These are phyloP conservation scores for Lactifluus echinatus DNA, from an alignment of 768 basidiomycete genomes.

Conservation along the genomic window DNA sequence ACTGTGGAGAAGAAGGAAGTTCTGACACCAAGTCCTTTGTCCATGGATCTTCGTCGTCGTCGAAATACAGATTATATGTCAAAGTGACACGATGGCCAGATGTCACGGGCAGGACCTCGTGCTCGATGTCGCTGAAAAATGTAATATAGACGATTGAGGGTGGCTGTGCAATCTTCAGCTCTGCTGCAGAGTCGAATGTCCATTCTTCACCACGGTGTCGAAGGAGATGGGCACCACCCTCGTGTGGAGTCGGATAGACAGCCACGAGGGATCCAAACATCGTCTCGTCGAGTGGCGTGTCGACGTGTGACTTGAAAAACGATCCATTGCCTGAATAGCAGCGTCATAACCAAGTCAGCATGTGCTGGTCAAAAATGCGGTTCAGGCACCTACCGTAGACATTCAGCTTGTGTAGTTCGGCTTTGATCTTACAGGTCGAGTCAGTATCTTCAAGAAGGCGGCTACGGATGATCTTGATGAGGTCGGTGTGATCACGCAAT, in stretches of 20 bases:
- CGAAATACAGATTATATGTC: slow-evolving; percentile 35
- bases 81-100: slow-evolving; percentile 38
- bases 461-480: slow-evolving; percentile 25
- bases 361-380: not conserved
- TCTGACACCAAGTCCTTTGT: not conserved
- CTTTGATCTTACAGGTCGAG: slow-evolving; percentile 20
- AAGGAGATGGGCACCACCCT: slow-evolving; percentile 37
- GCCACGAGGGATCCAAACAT: slow-evolving; percentile 49
- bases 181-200: slow-evolving; percentile 31
- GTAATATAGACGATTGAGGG: slow-evolving; percentile 31
- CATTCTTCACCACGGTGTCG: slow-evolving; percentile 29
- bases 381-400: slow-evolving; percentile 32
- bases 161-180: slow-evolving; percentile 10
- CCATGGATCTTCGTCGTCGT: not conserved
- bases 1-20: not conserved
- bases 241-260: slow-evolving; percentile 38
- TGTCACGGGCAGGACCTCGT: slow-evolving; percentile 35
- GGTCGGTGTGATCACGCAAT: slow-evolving; percentile 23
- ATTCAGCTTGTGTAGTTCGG: slow-evolving; percentile 39
- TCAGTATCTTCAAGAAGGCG: slow-evolving; percentile 22
- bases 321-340: slow-evolving; percentile 29
- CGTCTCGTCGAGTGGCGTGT: slow-evolving; percentile 34
- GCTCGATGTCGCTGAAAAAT: slow-evolving; percentile 39
- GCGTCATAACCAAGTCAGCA: too few relatives aligned
- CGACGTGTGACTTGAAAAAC: slow-evolving; percentile 45